These are phyloP conservation scores for Aphanomyces euteiches DNA, from an alignment of 352 stramenopile species.

Conservation along the genomic window DNA sequence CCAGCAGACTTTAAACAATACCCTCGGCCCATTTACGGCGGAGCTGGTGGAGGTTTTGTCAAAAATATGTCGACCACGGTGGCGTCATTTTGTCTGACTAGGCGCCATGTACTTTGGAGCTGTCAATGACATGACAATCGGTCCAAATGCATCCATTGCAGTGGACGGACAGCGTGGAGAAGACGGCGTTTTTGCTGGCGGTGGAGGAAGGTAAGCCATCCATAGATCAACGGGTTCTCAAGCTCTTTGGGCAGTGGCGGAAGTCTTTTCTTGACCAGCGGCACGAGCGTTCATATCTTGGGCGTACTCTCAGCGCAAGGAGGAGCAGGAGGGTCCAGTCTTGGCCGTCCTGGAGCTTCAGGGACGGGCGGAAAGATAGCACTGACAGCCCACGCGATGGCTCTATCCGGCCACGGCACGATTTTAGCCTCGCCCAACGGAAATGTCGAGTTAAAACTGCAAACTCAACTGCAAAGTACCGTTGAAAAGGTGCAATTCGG, in stretches of 20 bases:
- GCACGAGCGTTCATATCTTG: constrained; percentile 20
- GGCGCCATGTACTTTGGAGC: constrained; percentile 83
- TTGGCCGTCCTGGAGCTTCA: background rate
- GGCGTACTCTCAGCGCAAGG: constrained; percentile 5
- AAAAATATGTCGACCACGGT: too few species aligned
- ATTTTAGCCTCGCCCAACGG: background rate
- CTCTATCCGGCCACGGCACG: background rate
- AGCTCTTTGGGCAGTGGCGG: background rate
- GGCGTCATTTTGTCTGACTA: too few species aligned
- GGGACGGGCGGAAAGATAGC: constrained; percentile 14
- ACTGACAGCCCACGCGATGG: constrained; percentile 4
- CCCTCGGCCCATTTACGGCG: constrained; percentile 73
- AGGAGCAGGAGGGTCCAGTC: background rate
- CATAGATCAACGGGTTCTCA: background rate
- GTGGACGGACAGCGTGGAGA: constrained; percentile 73
- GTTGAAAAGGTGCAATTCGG: background rate
- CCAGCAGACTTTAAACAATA: constrained; percentile 76
- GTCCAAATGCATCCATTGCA: constrained; percentile 60
- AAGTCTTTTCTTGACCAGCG: constrained; percentile 12
- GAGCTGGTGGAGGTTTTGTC: constrained; percentile 84
- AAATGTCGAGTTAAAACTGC: constrained; percentile 3
- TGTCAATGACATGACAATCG: constrained; percentile 92
- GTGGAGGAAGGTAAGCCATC: constrained; percentile 17
- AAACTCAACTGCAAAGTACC: constrained; percentile 25
- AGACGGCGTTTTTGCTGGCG: constrained; percentile 35